phyloP scores from a whole-genome alignment of 768 basidiomycete genomes.

The Ramaria sp. region DNA sequence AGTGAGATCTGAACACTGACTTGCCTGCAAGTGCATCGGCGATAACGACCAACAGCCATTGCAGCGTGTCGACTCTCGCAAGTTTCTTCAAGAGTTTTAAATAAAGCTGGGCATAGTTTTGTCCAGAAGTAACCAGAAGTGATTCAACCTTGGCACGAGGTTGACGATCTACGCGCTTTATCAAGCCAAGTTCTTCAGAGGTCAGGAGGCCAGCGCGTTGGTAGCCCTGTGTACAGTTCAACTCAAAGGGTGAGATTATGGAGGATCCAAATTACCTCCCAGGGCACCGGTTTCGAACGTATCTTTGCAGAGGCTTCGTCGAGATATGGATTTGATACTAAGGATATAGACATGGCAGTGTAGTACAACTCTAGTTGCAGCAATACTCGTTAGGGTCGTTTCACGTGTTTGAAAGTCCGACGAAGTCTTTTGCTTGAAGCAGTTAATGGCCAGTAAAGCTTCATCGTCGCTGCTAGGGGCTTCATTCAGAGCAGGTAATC shows the following conservation, averaged over 20 bases:
- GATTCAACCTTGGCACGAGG: slow-evolving; percentile 64
- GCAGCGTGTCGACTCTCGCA: slow-evolving; percentile 77
- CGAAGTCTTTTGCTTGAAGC: neutral
- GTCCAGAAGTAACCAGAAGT: slow-evolving; percentile 71
- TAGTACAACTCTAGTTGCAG: neutral
- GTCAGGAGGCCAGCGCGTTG: slow-evolving; percentile 89
- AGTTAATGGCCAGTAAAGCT: slow-evolving; percentile 1
- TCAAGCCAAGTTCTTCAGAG: slow-evolving; percentile 71
- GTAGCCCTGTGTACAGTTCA: slow-evolving; percentile 57
- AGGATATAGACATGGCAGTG: slow-evolving; percentile 51
- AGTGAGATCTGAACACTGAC: neutral
- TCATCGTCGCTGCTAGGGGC: neutral
- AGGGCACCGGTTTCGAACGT: slow-evolving; percentile 82
- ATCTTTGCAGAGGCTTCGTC: slow-evolving; percentile 85
- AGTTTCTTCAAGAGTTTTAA: slow-evolving; percentile 82
- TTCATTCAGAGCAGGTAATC: neutral
- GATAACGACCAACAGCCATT: slow-evolving; percentile 76
- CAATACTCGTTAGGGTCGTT: no score
- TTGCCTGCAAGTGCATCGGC: slow-evolving; percentile 74
- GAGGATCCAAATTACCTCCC: slow-evolving; percentile 58
- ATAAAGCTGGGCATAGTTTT: slow-evolving; percentile 78
- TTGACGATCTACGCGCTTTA: slow-evolving; percentile 87
- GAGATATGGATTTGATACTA: slow-evolving; percentile 75
- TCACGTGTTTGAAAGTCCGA: neutral
- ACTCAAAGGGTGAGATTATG: slow-evolving; percentile 11